These are phyloP conservation scores for Hyaloperonospora arabidopsidis DNA, from an alignment of 352 stramenopile species.

Conservation along the genomic window DNA sequence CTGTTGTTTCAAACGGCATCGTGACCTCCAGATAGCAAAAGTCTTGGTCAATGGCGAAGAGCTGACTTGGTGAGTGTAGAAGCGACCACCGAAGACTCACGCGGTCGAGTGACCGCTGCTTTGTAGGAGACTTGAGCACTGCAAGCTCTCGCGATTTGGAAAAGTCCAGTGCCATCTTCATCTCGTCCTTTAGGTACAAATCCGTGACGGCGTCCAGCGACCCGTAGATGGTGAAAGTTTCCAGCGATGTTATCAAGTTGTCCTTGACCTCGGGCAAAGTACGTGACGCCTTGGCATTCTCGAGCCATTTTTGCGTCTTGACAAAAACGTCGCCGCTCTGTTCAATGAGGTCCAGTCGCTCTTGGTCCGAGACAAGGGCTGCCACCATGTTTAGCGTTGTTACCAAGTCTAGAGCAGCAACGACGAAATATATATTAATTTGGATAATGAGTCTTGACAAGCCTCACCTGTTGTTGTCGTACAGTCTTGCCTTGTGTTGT, in stretches of 20 bases:
- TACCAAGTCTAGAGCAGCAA: background rate
- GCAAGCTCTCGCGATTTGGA: slow-evolving; percentile 52
- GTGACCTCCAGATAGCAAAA: slow-evolving; percentile 74
- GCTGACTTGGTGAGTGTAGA: slow-evolving; percentile 46
- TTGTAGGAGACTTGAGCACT: slow-evolving; percentile 36
- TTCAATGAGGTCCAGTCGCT: slow-evolving; percentile 35
- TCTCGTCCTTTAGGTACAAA: slow-evolving; percentile 52
- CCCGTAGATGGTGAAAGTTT: slow-evolving; percentile 47
- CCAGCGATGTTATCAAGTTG: slow-evolving; percentile 44
- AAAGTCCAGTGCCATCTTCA: slow-evolving; percentile 70
- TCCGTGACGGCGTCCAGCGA: slow-evolving; percentile 63
- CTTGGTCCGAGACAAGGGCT: slow-evolving; percentile 30
- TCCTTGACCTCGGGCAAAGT: slow-evolving; percentile 17
- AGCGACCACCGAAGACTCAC: slow-evolving; percentile 64
- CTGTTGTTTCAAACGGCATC: slow-evolving; percentile 47
- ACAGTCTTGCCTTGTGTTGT: too few relatives aligned
- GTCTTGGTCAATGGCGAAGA: slow-evolving; percentile 54
- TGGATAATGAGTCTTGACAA: too few relatives aligned
- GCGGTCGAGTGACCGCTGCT: slow-evolving; percentile 37
- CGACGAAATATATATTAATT: too few relatives aligned
- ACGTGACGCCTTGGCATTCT: slow-evolving; percentile 19
- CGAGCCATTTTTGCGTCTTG: slow-evolving; percentile 34
- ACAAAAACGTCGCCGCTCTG: slow-evolving; percentile 40
- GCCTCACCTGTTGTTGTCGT: too few relatives aligned
- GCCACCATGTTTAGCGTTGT: slow-evolving; percentile 9